These are phyloP conservation scores for Hawksworthiomyces lignivorus DNA, from an alignment of 2,329 filamentous ascomycete species.

Conservation along the genomic window DNA sequence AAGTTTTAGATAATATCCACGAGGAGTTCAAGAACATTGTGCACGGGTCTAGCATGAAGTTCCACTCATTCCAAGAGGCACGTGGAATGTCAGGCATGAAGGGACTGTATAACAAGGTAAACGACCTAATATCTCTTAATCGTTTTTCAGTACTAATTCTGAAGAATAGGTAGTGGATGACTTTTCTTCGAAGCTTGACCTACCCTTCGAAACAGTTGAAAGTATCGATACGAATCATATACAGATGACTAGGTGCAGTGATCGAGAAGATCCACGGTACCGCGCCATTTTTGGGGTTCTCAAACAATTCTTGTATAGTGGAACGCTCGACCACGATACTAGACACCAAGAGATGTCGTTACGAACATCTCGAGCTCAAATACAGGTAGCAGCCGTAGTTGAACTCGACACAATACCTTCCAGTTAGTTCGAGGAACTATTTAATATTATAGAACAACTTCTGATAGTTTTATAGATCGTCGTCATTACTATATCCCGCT, in stretches of 20 bases:
- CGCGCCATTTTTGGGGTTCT: conserved; percentile 22
- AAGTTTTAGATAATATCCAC: conserved; percentile 31
- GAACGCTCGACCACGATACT: not conserved
- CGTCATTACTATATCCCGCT: no score
- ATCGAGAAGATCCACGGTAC: conserved; percentile 26
- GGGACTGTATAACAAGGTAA: no score
- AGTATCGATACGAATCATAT: conserved; percentile 33
- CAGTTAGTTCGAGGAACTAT: no score
- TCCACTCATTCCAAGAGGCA: conserved; percentile 33
- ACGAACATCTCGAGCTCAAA: no score
- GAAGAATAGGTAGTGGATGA: conserved; percentile 26
- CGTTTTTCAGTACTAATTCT: conserved; percentile 5
- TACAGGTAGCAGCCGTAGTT: no score
- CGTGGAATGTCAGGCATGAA: conserved; percentile 24
- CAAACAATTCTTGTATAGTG: conserved; percentile 17
- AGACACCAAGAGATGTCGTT: not conserved
- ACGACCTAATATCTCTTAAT: conserved; percentile 9
- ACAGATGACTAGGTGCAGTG: conserved; percentile 24
- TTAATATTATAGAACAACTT: no score
- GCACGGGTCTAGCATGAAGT: conserved; percentile 19
- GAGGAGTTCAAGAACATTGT: conserved; percentile 25
- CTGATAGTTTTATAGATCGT: no score
- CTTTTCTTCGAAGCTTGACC: conserved; percentile 31
- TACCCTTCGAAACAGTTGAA: conserved; percentile 29
- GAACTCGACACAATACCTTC: no score